Evolutionary conservation across 345 rosid species (phyloP).

Genomic region (Pugionium dolabratum): DNA sequence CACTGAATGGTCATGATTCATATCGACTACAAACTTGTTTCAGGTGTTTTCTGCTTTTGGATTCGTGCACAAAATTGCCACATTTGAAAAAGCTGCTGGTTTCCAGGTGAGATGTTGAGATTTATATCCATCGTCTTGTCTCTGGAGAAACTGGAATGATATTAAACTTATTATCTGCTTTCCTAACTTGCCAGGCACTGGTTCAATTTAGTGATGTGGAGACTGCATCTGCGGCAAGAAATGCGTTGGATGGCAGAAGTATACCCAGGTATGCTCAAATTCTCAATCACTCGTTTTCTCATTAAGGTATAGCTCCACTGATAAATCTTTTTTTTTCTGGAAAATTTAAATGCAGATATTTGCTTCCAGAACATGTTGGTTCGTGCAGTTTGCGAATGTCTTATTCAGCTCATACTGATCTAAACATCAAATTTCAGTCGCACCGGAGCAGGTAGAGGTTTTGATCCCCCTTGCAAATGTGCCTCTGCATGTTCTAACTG

Average conservation of each 20-base stretch:
- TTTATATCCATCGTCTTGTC: slow-evolving; percentile 22
- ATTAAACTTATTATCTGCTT: slow-evolving; percentile 25
- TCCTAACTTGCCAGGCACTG: slow-evolving; percentile 61
- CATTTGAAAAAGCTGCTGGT: slow-evolving; percentile 96
- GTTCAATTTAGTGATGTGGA: slow-evolving; percentile 90
- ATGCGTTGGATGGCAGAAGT: slow-evolving; percentile 93
- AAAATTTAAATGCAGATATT: slow-evolving; percentile 53
- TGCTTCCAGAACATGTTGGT: slow-evolving; percentile 82
- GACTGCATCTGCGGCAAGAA: slow-evolving; percentile 82
- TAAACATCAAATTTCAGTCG: slow-evolving; percentile 97
- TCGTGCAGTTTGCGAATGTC: slow-evolving; percentile 81
- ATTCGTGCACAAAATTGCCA: slow-evolving; percentile 94
- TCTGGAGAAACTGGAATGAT: slow-evolving; percentile 1
- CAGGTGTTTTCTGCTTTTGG: slow-evolving; percentile 99
- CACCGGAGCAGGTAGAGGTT: slow-evolving; percentile 86
- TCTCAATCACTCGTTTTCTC: background rate
- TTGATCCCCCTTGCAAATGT: slow-evolving; percentile 7
- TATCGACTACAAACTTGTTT: slow-evolving; percentile 37
- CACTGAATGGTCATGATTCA: slow-evolving; percentile 16
- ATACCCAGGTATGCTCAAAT: slow-evolving; percentile 63
- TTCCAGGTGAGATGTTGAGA: slow-evolving; percentile 68
- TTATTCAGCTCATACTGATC: slow-evolving; percentile 94
- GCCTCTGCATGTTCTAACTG: background rate
- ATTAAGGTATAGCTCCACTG: slow-evolving; percentile 16
- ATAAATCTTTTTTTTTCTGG: slow-evolving; percentile 3